Percentiles rank a stretch among this genome's conserved stretches.
phyloP scores from a whole-genome alignment of 1,284 basidiomycete species.

The Ustilago nuda region DNA sequence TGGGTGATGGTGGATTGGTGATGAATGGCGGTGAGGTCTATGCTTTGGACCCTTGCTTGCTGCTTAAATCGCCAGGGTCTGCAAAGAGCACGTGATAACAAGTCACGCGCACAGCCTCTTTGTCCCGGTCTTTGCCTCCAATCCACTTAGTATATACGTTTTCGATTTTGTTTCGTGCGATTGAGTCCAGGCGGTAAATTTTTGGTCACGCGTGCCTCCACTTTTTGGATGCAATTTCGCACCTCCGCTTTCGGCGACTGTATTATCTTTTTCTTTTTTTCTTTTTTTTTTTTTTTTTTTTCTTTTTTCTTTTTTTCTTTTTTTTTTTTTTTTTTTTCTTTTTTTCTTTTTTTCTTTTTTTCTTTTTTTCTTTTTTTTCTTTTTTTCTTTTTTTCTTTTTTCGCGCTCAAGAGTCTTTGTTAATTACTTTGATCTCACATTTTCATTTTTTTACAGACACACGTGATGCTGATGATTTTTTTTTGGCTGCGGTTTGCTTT shows the following conservation, averaged over 20 bases:
- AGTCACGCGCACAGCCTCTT: not conserved
- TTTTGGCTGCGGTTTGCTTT: conserved; percentile 1
- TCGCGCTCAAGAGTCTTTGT: not conserved
- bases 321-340: no score
- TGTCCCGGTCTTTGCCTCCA: no score
- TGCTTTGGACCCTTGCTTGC: conserved; percentile 6
- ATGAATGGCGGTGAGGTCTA: not conserved
- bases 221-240: not conserved
- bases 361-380: no score
- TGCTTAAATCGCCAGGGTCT: conserved; percentile 1
- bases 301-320: no score
- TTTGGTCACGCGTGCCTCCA: not conserved
- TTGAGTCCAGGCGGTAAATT: no score
- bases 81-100: not conserved
- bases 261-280: not conserved
- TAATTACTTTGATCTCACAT: conserved; percentile 21
- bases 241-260: not conserved
- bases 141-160: no score
- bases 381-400: no score
- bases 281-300: no score
- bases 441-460: not conserved
- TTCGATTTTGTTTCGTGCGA: no score
- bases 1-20: not conserved
- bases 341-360: no score
- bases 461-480: conserved; percentile 32